A percentile compares a stretch with the other conserved stretches of the same genome.
These are phyloP conservation scores for Paxillus involutus DNA, from an alignment of 768 basidiomycete genomes.

Conservation along the genomic window DNA sequence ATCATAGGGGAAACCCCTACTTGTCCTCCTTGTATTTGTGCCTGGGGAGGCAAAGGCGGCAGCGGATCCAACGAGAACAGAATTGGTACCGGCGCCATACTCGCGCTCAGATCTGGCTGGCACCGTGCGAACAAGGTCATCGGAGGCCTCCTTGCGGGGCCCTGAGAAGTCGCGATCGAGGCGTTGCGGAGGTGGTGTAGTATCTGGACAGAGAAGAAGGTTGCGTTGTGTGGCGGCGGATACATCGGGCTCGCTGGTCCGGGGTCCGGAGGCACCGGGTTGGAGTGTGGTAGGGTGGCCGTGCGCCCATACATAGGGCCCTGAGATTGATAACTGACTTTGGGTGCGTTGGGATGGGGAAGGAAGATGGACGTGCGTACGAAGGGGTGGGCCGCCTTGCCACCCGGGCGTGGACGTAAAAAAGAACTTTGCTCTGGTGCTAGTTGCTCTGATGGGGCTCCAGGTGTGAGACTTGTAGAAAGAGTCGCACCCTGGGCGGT, in stretches of 20 bases:
- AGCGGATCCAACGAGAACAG: conserved; percentile 57
- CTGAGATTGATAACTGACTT: conserved; percentile 26
- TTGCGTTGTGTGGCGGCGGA: conserved; percentile 24
- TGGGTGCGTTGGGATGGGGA: conserved; percentile 57
- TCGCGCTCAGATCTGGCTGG: conserved; percentile 46
- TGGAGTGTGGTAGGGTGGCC: conserved; percentile 16
- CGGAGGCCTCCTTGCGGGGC: conserved; percentile 18
- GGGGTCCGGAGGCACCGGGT: conserved; percentile 5
- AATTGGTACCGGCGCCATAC: conserved; percentile 62
- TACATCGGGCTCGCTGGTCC: conserved; percentile 4
- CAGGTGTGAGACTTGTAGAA: conserved; percentile 13
- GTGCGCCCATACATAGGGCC: conserved; percentile 63
- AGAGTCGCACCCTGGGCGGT: conserved; percentile 10
- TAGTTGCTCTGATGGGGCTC: neutral
- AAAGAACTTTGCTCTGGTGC: conserved; percentile 17
- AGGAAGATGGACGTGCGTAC: conserved; percentile 45
- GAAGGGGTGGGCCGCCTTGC: conserved; percentile 22
- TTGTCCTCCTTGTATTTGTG: neutral
- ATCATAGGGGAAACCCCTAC: neutral
- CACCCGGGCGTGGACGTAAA: conserved; percentile 27
- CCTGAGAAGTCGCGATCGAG: conserved; percentile 15
- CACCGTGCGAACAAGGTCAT: conserved; percentile 62
- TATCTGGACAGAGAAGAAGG: conserved; percentile 26
- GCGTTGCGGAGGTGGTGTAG: conserved; percentile 25
- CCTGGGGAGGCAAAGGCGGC: conserved; percentile 20